Base-by-base conservation (phyloP, 768 basidiomycete genomes). In the Baorangia bicolor region DNA sequence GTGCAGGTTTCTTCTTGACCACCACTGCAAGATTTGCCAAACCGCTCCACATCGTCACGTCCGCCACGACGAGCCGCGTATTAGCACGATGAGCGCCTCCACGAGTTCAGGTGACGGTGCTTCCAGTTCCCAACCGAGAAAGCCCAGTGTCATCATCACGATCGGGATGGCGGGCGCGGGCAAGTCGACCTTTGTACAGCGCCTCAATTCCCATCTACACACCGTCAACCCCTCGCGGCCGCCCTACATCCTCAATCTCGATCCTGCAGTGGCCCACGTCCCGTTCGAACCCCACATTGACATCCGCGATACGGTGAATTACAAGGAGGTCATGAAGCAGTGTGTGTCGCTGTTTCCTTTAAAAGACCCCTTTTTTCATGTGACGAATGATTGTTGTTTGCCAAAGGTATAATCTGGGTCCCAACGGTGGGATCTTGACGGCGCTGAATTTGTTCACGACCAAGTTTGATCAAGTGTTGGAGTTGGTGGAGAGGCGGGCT, bases 241-340 rank as follows among this genome's bases (percentile, higher is more conserved):
- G 3, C 95, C 97, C 0, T 99, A 99, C 73, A 88, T 98, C 69
- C 82, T 99, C 71, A 99, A 99, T 70, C 87, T 99, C 57, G 97
- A 99, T 72, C 97, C 97, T 7, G 97, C 97, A 1, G 96, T 98
- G 3, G 81, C 90, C 9, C 87, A 88, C 55, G 80, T 94, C 38
- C 93, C 95, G 3, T 99, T 94, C 68, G 92, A 94, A 56, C 86
- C 95, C 27, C 98, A 98, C 70, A 98, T 99, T 57, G 97, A 99
- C 71, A 98, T 99, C 49, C 77, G 97, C 58, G 97, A 99, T 72
- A 99, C 97, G 12, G 86, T 99, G 21, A 90, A 98, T 70, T 99
- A 98, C 73, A 84, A 89, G 60, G 90, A 99, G 74, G 96, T 99
- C 64, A 99, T 99, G 97, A 95, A 97, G 83, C 94, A 98, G 94